Evolutionary conservation across 139 green algal species (phyloP).

Genomic region (Zygnema circumcarinatum): DNA sequence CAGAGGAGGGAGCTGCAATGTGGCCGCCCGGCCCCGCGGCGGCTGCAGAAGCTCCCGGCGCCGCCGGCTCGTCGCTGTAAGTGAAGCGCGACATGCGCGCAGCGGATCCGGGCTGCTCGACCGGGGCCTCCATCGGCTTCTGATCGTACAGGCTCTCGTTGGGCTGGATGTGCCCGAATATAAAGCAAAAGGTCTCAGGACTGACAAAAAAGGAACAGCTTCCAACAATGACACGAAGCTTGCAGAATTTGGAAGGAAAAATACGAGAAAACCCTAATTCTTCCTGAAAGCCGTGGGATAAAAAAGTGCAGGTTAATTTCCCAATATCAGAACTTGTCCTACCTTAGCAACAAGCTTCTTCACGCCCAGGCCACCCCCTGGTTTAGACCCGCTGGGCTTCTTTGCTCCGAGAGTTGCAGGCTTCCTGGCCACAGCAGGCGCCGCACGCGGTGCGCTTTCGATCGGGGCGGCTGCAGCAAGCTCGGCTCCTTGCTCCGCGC

Average conservation of each 20-base stretch:
- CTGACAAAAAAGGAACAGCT: not conserved
- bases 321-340: too few species aligned
- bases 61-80: not conserved
- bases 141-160: constrained; percentile 75
- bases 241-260: too few species aligned
- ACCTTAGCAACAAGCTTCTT: constrained; percentile 83
- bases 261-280: too few species aligned
- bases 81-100: constrained; percentile 19
- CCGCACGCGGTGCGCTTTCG: not conserved
- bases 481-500: not conserved
- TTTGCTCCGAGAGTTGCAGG: constrained; percentile 10
- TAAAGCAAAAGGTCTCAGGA: not conserved
- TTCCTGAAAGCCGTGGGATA: too few species aligned
- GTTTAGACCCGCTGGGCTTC: not conserved
- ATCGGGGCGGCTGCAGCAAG: not conserved
- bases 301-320: too few species aligned
- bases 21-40: constrained; percentile 24
- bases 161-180: constrained; percentile 55
- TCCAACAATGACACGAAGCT: too few species aligned
- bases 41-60: not conserved
- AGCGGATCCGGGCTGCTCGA: not conserved
- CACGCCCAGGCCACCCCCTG: constrained; percentile 76
- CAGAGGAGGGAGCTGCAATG: constrained; percentile 39
- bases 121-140: constrained; percentile 47
- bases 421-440: constrained; percentile 10